A percentile compares a stretch with the other conserved stretches of the same genome.
These are phyloP conservation scores for Agaricus blazei DNA, from an alignment of 768 basidiomycete species.

Conservation along the genomic window DNA sequence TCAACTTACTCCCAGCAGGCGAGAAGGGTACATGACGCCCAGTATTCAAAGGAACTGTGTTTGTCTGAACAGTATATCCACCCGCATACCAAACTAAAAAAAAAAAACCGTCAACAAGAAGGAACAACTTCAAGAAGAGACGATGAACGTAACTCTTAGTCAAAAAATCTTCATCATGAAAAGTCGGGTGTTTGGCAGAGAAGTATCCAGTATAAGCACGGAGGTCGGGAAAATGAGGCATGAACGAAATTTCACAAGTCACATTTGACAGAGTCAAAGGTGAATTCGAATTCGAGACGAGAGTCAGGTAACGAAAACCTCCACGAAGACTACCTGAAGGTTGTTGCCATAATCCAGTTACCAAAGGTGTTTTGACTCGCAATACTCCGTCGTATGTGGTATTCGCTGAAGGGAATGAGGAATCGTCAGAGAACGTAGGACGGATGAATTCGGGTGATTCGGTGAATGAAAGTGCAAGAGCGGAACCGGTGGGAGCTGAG, in stretches of 20 bases:
- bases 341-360: constrained; percentile 41
- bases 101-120: neutral
- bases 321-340: constrained; percentile 40
- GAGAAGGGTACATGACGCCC: constrained; percentile 45
- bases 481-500: constrained; percentile 23
- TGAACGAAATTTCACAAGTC: constrained; percentile 46
- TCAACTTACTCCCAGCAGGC: constrained; percentile 32
- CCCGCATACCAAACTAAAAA: constrained; percentile 51
- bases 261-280: constrained; percentile 42
- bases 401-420: constrained; percentile 39
- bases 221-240: constrained; percentile 46
- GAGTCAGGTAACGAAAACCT: constrained; percentile 49
- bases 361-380: constrained; percentile 27
- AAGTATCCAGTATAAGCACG: constrained; percentile 51
- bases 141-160: constrained; percentile 33
- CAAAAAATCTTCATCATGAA: constrained; percentile 41
- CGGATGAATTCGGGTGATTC: constrained; percentile 54
- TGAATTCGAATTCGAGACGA: constrained; percentile 30
- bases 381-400: constrained; percentile 41
- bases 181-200: constrained; percentile 37
- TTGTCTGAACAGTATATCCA: constrained; percentile 58
- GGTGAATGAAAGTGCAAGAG: constrained; percentile 50
- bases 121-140: neutral
- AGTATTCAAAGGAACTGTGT: constrained; percentile 45
- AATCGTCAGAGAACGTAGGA: constrained; percentile 49